Conservation (phyloP, 108 stramenopile genomes). For the Chaetoceros tenuissimus region DNA sequence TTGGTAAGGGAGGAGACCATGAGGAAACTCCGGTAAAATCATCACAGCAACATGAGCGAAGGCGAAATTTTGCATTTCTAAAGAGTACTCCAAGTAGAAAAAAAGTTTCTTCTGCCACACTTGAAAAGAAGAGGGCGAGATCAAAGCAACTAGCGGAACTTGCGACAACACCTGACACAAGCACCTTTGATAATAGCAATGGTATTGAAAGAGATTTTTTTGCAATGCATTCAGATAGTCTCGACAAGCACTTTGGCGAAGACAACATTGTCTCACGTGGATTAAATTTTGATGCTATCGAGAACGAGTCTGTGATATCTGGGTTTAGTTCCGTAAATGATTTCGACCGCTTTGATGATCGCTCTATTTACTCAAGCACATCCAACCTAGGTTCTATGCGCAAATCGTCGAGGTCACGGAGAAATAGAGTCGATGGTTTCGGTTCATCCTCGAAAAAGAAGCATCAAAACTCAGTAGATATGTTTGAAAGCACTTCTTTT, state of each 20-base stretch:
- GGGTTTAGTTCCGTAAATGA: neutral
- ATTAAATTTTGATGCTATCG: neutral
- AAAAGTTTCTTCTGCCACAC: neutral
- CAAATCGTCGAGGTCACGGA: too few species aligned
- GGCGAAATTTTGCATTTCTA: neutral
- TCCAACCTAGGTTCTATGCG: too few species aligned
- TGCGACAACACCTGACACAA: neutral
- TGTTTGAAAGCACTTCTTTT: neutral
- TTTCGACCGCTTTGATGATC: neutral
- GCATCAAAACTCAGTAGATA: neutral
- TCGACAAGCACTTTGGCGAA: neutral
- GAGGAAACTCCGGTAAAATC: neutral
- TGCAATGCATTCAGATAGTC: neutral
- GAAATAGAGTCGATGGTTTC: neutral
- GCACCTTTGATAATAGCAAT: neutral
- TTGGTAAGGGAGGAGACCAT: neutral
- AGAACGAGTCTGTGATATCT: neutral
- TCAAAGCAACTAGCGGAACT: neutral
- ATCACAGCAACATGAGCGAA: neutral
- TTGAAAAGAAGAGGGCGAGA: neutral
- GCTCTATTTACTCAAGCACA: neutral
- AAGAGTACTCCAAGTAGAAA: neutral
- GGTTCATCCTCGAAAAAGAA: neutral
- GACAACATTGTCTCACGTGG: neutral
- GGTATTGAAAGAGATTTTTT: neutral